Evolutionary conservation across 2,329 filamentous ascomycete genomes (phyloP), one percentile per base, ranked within the genome.

Genomic region (Bipolaris bicolor): DNA sequence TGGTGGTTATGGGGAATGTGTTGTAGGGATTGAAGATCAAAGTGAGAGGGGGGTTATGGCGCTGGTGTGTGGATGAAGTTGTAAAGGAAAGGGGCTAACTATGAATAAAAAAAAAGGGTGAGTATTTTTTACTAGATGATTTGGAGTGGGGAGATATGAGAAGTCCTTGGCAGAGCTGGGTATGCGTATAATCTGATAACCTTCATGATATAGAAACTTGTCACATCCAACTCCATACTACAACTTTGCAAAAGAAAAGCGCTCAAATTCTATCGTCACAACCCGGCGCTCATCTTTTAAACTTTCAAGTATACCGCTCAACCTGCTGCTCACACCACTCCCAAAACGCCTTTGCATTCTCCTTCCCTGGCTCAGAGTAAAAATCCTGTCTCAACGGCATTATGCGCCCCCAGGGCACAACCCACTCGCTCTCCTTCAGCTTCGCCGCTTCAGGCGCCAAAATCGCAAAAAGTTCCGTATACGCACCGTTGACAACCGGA

Each of bases 371-470:
- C 73, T 7, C 70, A 2, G 68, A 61, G 3, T 66, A 66, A 11
- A 79, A 36, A 51, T 71, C 67, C 7, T 58, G 50, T 10, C 64
- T 54, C 16, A 70, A 29, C 18, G 31, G 2, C 7, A 45, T 33
- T 3, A 65, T 50, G 11, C 78, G 67, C 7, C 82, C 82, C 79
- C 81, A 85, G 1, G 82, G 82, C 48, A 81, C 72, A 24, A 84
- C 63, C 63, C 65, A 78, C n/a, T 64, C 67, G 2, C 77, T 76
- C 52, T 75, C 74, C 37, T 66, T 61, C 18, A 61, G 10, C 4
- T 15, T 33, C 43, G 52, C 60, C 9, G 61, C 58, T 3, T 66
- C 65, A 0, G 65, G 60, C 45, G 67, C 49, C 37, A 69, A 34
- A 0, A 64, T 65, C 9, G 67, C 69, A 45, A 63, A 71, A 10